phyloP scores from a whole-genome alignment of 2,329 filamentous ascomycete genomes.

The Monosporascus sp. region DNA sequence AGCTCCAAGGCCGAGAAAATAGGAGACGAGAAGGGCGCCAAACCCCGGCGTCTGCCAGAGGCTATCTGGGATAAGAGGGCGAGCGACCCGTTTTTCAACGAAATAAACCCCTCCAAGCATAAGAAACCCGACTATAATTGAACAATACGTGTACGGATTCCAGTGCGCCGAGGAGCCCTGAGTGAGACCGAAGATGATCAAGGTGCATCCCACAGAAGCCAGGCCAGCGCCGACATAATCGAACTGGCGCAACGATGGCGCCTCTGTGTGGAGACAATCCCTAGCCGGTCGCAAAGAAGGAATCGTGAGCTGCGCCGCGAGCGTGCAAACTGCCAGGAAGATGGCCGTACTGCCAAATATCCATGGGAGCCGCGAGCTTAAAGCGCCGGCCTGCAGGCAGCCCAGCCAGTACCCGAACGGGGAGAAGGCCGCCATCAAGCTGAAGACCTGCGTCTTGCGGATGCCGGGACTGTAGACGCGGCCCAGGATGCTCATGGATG shows the following conservation, averaged over 20 bases:
- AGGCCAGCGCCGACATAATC: conserved; percentile 25
- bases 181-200: conserved; percentile 29
- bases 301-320: conserved; percentile 34
- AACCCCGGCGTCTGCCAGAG: too few relatives aligned
- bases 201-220: conserved; percentile 24
- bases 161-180: conserved; percentile 29
- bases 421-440: conserved; percentile 30
- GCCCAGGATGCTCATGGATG: conserved; percentile 31
- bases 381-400: conserved; percentile 34
- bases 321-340: conserved; percentile 28
- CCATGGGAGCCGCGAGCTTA: conserved; percentile 34
- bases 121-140: too few relatives aligned
- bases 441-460: conserved; percentile 31
- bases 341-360: conserved; percentile 39
- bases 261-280: conserved; percentile 17
- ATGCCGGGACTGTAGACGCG: conserved; percentile 32
- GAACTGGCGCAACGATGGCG: conserved; percentile 16
- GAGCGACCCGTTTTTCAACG: too few relatives aligned
- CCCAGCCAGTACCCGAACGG: conserved; percentile 32
- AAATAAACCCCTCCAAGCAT: too few relatives aligned
- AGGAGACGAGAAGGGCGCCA: too few relatives aligned
- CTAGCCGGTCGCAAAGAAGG: conserved; percentile 29
- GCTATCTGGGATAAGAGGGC: too few relatives aligned
- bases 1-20: too few relatives aligned
- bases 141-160: conserved; percentile 32